These are phyloP conservation scores for Wickerhamomyces sp. DNA, from an alignment of 1,139 yeast genomes.

Conservation along the genomic window DNA sequence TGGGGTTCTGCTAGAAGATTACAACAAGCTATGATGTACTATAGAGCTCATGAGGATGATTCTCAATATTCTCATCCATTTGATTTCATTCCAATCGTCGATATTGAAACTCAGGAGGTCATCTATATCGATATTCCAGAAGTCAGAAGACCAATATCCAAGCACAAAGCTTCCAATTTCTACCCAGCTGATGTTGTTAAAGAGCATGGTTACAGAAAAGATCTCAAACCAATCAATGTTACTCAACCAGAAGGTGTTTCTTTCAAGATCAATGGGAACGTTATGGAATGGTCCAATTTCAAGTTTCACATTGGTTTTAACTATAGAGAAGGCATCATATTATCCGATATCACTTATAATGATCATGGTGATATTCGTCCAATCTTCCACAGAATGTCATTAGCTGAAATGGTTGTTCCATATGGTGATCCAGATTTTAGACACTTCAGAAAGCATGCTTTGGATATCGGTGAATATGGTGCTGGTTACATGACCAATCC, in stretches of 20 bases:
- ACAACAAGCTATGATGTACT: conserved; percentile 78
- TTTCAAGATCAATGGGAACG: conserved; percentile 61
- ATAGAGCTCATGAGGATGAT: conserved; percentile 73
- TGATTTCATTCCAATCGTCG: conserved; percentile 80
- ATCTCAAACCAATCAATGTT: conserved; percentile 57
- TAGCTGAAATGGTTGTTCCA: conserved; percentile 82
- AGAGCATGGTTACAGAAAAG: conserved; percentile 58
- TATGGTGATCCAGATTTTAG: conserved; percentile 78
- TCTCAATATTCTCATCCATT: conserved; percentile 81
- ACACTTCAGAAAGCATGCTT: conserved; percentile 80
- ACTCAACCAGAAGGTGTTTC: conserved; percentile 83
- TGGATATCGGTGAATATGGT: conserved; percentile 84
- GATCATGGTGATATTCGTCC: conserved; percentile 71
- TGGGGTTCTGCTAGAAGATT: conserved; percentile 74
- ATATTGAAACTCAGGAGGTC: conserved; percentile 63
- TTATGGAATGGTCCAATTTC: conserved; percentile 74
- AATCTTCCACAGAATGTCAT: conserved; percentile 70
- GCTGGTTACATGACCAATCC: conserved; percentile 84
- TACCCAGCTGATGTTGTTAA: conserved; percentile 59
- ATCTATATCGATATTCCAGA: conserved; percentile 70
- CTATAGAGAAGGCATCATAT: conserved; percentile 79
- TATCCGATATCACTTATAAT: conserved; percentile 66
- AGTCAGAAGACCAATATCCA: conserved; percentile 67
- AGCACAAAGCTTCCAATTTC: conserved; percentile 62
- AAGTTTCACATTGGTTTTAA: conserved; percentile 76